Evolutionary conservation across 169 alveolate genomes (phyloP), one percentile per base, ranked within the genome.

Genomic region (Perkinsus chesapeaki): DNA sequence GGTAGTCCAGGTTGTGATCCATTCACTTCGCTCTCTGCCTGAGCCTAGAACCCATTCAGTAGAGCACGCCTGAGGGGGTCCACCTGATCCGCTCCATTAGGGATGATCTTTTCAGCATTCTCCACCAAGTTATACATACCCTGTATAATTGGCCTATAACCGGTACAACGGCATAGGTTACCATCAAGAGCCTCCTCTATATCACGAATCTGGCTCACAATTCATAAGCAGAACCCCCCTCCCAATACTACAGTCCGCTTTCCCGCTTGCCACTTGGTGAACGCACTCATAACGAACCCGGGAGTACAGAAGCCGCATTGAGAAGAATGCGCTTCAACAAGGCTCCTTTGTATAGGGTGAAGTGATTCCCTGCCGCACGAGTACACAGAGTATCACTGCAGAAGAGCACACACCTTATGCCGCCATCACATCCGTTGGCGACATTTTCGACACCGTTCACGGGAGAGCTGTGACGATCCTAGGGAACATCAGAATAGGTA

Each of bases 161-260:
- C 92, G 36, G 92, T 90, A 36, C 92, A 90, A 34, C 92, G 92
- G 31, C 92, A 90, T 47, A 90, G 92, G 43, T 90, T 90, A 3
- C 92, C 92, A 39, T 90, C 92, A 37, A 90, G 43, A 31, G 43
- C 47, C 0, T 90, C 92, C 38, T 90, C 92, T 27, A 90, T 90
- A 38, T 90, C 92, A 10, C 60, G 92, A 34, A 90, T 23, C 82
- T 60, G 31, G 27, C 82, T 20, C 37, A 34, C 31, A 20, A 20
- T 34, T 23, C 12, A 60, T 1, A 7, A 3, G 12, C 27, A 7
- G 27, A 9, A 0, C 82, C 12, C 3, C 31, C 1, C 12, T 34
- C 27, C 37, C 82, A 27, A 60, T 20, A 0, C 36, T 60, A 60
- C 82, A 1, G 12, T 27, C 27, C 82, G 12, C 23, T 60, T 60